Base-by-base conservation (phyloP, 139 green algal species). In the Chlorella vulgaris region DNA sequence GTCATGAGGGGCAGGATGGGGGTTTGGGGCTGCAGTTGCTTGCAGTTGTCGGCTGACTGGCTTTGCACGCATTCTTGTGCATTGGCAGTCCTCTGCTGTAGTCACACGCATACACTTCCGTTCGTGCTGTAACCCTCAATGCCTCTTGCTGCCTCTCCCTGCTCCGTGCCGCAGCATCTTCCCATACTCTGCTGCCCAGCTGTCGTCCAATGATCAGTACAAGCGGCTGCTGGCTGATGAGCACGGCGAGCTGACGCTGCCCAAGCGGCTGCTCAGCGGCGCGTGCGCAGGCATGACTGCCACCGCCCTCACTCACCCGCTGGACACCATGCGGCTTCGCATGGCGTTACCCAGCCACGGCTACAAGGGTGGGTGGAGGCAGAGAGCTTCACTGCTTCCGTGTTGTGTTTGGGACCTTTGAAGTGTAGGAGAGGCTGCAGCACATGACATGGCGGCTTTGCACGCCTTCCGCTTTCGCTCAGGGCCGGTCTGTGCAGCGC, bases 251-350 rank as follows among this genome's bases (percentile, higher is more conserved):
- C 86, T 98, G 28, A 92, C 83, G 0, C 87, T 98, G 38, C 68
- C 85, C 5, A 74, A 78, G 74, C 85, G 94, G 43, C 86, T 97
- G 63, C n/a, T 88, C 29, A 88, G 93, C 28, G 95, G 96, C 29
- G 96, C 96, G 3, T 93, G 87, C 38, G 96, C 96, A 26, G 96
- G 96, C 67, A 98, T 99, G 94, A 98, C 94, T 0, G 97, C 96
- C 28, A 98, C 95, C 0, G 88, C 96, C 15, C 82, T 98, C 26
- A 98, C 96, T 18, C 96, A 98, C 87, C 96, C 96, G n/a, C 84
- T 99, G 68, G 96, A 99, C 87, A 95, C 90, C 0, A 84, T 98
- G 33, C 80, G 96, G 3, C 88, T 99, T 68, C 81, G 95, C 3
- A 79, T 99, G 65, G 95, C 96, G 29, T 84, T 99, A 61, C 95